Evolutionary conservation across 805 yeast species (phyloP), one percentile per base, ranked within the genome.

Genomic region (Naumovozyma castellii): DNA sequence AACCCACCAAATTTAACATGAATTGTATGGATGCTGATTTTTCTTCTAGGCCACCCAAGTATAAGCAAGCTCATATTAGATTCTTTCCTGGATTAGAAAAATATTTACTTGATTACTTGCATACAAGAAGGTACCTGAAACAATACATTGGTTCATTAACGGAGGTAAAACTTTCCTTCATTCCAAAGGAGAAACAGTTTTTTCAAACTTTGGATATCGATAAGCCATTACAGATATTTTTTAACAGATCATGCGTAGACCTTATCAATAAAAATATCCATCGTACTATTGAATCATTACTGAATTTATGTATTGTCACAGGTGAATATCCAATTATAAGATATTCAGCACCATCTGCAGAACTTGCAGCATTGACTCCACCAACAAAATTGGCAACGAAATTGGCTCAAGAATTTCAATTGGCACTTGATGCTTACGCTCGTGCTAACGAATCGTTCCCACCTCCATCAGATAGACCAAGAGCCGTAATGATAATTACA

Each of bases 251-350:
- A 38, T 85, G 92, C 50, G 57, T 64, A 29, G 81, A 77, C 41
- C 63, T 80, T 35, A 80, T 83, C 28, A 67, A 72, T 16, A 68
- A 66, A 25, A 80, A 81, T 42, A 67, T 85, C 13, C 64, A 69
- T 15, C 61, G 61, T 38, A 75, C 83, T 0, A 85, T 90, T 1
- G 65, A 73, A 31, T 59, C 85, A 17, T 66, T 92, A 48, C 76
- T 86, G 22, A 76, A 80, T 47, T 50, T 85, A 18, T 84, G 94
- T 67, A 74, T 83, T 5, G 55, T 82, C 8, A 77, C 92, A 1
- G 94, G 94, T 12, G 97, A 88, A 54, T 84, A 82, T 50, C 98
- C 98, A 2, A 73, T 82, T 34, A 75, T 92, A 16, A 69, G 98
- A 48, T 84, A 76, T 61, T 80, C 56, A 6, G 49, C 77, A 54